Base-by-base conservation (phyloP, 345 rosid genomes). In the Conringia planisiliqua region DNA sequence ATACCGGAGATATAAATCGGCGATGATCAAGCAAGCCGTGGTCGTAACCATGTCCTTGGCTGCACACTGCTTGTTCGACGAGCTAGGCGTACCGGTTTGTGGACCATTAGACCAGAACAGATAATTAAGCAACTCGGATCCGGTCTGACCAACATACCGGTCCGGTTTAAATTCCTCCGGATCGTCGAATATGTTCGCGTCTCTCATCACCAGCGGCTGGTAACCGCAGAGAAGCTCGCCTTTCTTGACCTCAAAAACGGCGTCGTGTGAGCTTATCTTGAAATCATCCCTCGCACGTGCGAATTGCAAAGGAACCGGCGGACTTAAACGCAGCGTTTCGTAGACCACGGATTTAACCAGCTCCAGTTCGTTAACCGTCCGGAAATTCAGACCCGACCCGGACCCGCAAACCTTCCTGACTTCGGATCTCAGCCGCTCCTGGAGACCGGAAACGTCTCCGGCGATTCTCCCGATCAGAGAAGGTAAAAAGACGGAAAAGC, bases 41-140 rank as follows among this genome's bases (percentile, higher is more conserved):
- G 78, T 73, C 0, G 90, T 46, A 55, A 89, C 98, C 5, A 60
- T 71, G 47, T 93, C 97, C 79, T 93, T 93, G 0, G 55, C 98
- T 2, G 90, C 85, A 73, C 98, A 93, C 68, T 93, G 98, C 67
- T 93, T 93, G 66, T 93, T 93, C 35, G 85, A 59, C 68, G 29
- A 83, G 27, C 42, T 84, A 0, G 97, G 91, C 1, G 89, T 61
- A 51, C 86, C 89, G n/a, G 89, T 87, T 80, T 93, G 96, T 0
- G 94, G 96, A 9, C 98, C 97, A 16, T 91, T 93, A 1, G 97
- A 91, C 98, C 97, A 89, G 61, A 63, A 90, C 54, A 91, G 79
- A 84, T 86, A 85, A 68, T 35, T 62, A 73, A 89, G 83, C 33
- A 90, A 66, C 48, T 80, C 77, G 1, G 43, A 18, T 17, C 94